Percentiles rank a stretch among this genome's conserved stretches.
These are phyloP conservation scores for Blakeslea trispora DNA, from an alignment of 371 early-diverging fungal species.

Conservation along the genomic window DNA sequence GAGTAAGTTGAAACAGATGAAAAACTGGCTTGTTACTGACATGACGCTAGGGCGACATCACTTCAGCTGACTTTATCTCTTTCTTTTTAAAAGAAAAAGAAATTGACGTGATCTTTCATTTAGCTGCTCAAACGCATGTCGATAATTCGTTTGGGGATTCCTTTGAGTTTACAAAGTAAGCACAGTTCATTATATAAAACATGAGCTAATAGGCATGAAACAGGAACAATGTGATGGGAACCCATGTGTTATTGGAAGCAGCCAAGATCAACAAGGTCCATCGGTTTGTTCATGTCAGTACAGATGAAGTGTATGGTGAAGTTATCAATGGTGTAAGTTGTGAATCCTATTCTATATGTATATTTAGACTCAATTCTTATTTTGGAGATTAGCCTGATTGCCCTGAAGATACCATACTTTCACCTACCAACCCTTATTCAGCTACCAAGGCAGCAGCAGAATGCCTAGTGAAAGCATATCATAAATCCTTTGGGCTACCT, in stretches of 20 bases:
- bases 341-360: not conserved
- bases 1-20: slow-evolving; percentile 38
- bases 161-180: slow-evolving; percentile 76
- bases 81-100: slow-evolving; percentile 68
- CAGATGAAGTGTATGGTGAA: slow-evolving; percentile 91
- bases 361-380: too few relatives aligned
- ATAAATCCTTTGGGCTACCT: slow-evolving; percentile 81
- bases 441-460: slow-evolving; percentile 93
- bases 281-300: slow-evolving; percentile 80
- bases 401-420: slow-evolving; percentile 68
- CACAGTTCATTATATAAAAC: too few relatives aligned
- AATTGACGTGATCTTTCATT: slow-evolving; percentile 80
- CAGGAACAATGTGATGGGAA: slow-evolving; percentile 83
- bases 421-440: slow-evolving; percentile 86
- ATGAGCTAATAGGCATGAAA: too few relatives aligned
- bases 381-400: slow-evolving; percentile 76
- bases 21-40: slow-evolving; percentile 11
- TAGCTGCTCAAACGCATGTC: slow-evolving; percentile 88
- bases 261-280: slow-evolving; percentile 60
- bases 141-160: slow-evolving; percentile 90
- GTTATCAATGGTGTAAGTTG: slow-evolving; percentile 51
- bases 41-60: slow-evolving; percentile 68
- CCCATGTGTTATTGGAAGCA: slow-evolving; percentile 86
- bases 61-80: slow-evolving; percentile 68
- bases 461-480: slow-evolving; percentile 78